Base-by-base conservation (phyloP, 2,329 filamentous ascomycete species). In the Hortaea werneckii region DNA sequence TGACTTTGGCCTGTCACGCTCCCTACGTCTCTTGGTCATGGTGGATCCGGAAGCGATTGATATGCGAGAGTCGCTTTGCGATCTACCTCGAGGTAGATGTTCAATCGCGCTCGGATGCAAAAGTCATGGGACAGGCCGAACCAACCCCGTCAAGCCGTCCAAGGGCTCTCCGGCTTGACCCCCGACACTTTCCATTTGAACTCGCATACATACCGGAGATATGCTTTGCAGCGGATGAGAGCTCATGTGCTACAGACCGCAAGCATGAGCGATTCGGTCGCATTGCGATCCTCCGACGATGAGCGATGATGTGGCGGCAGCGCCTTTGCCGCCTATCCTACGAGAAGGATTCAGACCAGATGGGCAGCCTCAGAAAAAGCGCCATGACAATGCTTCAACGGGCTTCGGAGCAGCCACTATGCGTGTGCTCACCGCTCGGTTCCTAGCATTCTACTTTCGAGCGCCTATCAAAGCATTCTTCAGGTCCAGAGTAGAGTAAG, bases 391-490 rank as follows among this genome's bases (percentile, higher is more conserved):
- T 72, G 76, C 79, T 10, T 74, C 76, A 9, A 82, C 79, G 11
- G 88, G 85, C 41, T 85, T 86, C n/a, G 88, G 86, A 20, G 88
- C 88, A 4, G 88, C 88, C 20, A 80, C 86, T 37, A 85, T 88
- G 52, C 83, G 89, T 40, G 89, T 88, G 28, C 65, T 95, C 51
- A 89, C 83, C 56, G 84, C 87, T 6, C 85, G 94, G 61, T 74
- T 87, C 57, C 77, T 95, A 45, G 83, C 87, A 26, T 95, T 95
- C 58, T 95, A 94, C 68, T 95, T 95, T 62, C 77, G 88, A 46
- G 87, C 87, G 0, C 89, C 89, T 1, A 85, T 88, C 44, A 95
- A 95, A 67, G 85, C 88, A 11, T 95, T 95, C 63, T 94, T 95
- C 67, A 79, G 87, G 50, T 89, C 86, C 1, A 74, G 89, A 48